Percentiles rank a stretch among this genome's conserved stretches.
Evolutionary conservation across 2,329 filamentous ascomycete genomes (phyloP).

Genomic region (Alternaria viburni): DNA sequence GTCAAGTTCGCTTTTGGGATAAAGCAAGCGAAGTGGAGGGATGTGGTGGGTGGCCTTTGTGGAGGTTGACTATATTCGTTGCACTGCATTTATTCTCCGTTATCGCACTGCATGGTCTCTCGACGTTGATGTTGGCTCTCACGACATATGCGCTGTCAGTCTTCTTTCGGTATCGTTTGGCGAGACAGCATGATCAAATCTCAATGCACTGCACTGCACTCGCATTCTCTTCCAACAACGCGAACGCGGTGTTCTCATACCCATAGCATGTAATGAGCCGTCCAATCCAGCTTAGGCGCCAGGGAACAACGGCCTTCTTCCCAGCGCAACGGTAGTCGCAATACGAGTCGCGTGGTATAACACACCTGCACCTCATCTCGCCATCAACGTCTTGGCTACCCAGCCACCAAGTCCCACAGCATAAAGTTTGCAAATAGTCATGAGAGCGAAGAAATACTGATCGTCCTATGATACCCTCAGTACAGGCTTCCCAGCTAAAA

Average conservation of each 20-base stretch:
- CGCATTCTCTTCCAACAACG: background rate
- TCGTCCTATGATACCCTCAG: background rate
- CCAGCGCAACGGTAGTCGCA: background rate
- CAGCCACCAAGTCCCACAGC: slow-evolving; percentile 6
- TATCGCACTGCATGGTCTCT: slow-evolving; percentile 2
- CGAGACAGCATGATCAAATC: background rate
- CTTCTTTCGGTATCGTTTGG: background rate
- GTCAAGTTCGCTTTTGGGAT: background rate
- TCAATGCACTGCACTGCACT: background rate
- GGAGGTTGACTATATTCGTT: background rate
- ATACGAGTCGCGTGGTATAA: background rate
- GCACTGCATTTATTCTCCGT: background rate
- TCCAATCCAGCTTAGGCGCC: background rate
- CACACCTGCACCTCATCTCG: background rate
- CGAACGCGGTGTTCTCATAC: background rate
- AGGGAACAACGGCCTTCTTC: background rate
- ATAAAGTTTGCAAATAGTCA: slow-evolving; percentile 8
- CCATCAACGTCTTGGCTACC: background rate
- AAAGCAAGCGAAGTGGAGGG: background rate
- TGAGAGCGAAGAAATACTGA: background rate
- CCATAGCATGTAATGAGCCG: background rate
- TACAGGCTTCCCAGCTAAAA: background rate
- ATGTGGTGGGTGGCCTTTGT: background rate
- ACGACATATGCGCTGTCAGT: slow-evolving; percentile 8
- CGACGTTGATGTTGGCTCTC: background rate